Evolutionary conservation across 2,329 filamentous ascomycete species (phyloP).

Genomic region (Teratosphaeria epicoccoides): DNA sequence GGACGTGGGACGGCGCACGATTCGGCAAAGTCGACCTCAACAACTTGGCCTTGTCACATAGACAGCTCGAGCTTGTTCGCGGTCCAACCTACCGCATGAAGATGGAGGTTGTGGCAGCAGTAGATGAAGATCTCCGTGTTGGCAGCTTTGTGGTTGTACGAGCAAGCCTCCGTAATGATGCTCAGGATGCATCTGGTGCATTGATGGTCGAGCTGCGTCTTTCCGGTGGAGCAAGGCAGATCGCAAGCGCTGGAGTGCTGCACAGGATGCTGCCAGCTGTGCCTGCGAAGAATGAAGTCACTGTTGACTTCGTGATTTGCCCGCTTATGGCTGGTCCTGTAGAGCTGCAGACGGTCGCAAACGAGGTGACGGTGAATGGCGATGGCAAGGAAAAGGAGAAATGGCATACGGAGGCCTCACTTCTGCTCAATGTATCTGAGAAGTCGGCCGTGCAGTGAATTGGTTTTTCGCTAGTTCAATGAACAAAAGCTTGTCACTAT

Average conservation of each 20-base stretch:
- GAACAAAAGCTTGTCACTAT: no score
- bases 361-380: not conserved
- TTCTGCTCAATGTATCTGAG: not conserved
- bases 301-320: slow-evolving; percentile 3
- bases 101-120: not conserved
- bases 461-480: no score
- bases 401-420: not conserved
- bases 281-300: not conserved
- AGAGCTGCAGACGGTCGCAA: slow-evolving; percentile 1
- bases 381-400: not conserved
- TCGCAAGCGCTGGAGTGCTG: not conserved
- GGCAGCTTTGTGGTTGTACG: not conserved
- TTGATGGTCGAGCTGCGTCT: slow-evolving; percentile 2
- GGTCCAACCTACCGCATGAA: not conserved
- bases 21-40: slow-evolving; percentile 2
- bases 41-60: not conserved
- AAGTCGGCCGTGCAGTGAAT: not conserved
- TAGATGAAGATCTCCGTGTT: not conserved
- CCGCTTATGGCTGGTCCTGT: not conserved
- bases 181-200: not conserved
- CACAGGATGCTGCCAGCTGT: not conserved
- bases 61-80: slow-evolving; percentile 1
- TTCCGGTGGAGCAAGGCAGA: not conserved
- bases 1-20: slow-evolving; percentile 3
- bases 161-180: not conserved